These are phyloP conservation scores for Coemansia erecta DNA, from an alignment of 192 early-diverging fungal species.

Conservation along the genomic window DNA sequence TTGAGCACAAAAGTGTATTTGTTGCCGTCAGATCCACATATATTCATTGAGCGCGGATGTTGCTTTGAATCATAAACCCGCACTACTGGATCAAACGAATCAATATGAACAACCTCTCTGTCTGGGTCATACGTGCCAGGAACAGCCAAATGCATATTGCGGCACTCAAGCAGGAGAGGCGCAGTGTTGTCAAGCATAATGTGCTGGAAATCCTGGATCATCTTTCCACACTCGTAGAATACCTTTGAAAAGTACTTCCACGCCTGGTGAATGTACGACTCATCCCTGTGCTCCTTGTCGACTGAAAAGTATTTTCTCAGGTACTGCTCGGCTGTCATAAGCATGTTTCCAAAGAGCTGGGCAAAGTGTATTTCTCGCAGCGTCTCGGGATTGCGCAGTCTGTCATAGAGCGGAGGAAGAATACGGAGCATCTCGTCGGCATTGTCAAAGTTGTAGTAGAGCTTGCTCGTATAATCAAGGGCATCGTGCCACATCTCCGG, in stretches of 20 bases:
- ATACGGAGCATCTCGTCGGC: conserved; percentile 86
- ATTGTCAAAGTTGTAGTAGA: conserved; percentile 77
- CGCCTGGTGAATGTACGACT: conserved; percentile 82
- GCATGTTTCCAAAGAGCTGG: conserved; percentile 82
- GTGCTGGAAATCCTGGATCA: conserved; percentile 65
- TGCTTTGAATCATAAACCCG: conserved; percentile 90
- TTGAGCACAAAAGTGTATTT: conserved; percentile 90
- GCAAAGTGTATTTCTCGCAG: conserved; percentile 86
- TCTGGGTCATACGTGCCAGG: conserved; percentile 86
- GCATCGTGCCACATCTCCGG: conserved; percentile 97
- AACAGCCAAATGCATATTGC: conserved; percentile 83
- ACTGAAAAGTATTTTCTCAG: conserved; percentile 62
- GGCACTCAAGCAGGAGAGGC: conserved; percentile 78
- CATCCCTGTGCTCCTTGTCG: conserved; percentile 61
- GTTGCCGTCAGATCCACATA: conserved; percentile 82
- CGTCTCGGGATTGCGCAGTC: conserved; percentile 71
- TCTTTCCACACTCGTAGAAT: conserved; percentile 48
- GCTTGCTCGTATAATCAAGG: conserved; percentile 78
- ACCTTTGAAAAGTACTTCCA: conserved; percentile 86
- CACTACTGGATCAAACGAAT: conserved; percentile 74
- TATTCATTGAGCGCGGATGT: conserved; percentile 76
- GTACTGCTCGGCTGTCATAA: conserved; percentile 84
- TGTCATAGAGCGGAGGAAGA: conserved; percentile 81
- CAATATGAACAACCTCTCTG: conserved; percentile 77
- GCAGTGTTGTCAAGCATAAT: conserved; percentile 86